Conservation (phyloP, 2,329 filamentous ascomycete genomes). For the Colletotrichum sp. region DNA sequence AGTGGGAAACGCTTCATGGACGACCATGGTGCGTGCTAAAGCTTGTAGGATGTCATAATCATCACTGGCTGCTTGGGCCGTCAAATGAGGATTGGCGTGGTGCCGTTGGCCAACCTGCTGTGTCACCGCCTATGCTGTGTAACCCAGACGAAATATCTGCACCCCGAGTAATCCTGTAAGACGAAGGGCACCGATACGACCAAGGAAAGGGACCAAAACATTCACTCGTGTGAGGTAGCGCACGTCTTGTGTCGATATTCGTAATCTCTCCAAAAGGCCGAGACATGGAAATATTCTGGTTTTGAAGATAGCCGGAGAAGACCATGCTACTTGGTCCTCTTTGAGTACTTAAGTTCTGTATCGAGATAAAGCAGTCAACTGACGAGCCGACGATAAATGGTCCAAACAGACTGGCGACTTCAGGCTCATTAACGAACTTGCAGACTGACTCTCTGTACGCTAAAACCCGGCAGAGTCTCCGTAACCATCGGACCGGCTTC, state of each 20-base stretch:
- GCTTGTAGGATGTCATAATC: neutral
- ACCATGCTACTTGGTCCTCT: neutral
- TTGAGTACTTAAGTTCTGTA: neutral
- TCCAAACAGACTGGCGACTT: neutral
- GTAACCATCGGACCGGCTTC: neutral
- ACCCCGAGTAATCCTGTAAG: neutral
- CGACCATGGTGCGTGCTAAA: neutral
- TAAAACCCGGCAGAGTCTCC: neutral
- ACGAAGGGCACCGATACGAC: neutral
- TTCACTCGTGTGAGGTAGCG: neutral
- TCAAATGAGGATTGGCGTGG: neutral
- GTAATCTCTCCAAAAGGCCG: neutral
- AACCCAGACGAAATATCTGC: neutral
- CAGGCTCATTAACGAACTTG: neutral
- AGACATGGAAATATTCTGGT: neutral
- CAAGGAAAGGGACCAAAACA: neutral
- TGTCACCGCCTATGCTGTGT: constrained; percentile 7
- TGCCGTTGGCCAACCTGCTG: neutral
- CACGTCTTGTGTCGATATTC: neutral
- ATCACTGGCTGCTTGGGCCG: neutral
- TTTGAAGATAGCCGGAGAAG: neutral
- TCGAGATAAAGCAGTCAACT: neutral
- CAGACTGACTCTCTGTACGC: neutral
- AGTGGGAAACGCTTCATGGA: neutral
- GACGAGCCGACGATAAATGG: neutral